phyloP scores from a whole-genome alignment of 768 basidiomycete species.

The Rhodosporidiobolus sp. region DNA sequence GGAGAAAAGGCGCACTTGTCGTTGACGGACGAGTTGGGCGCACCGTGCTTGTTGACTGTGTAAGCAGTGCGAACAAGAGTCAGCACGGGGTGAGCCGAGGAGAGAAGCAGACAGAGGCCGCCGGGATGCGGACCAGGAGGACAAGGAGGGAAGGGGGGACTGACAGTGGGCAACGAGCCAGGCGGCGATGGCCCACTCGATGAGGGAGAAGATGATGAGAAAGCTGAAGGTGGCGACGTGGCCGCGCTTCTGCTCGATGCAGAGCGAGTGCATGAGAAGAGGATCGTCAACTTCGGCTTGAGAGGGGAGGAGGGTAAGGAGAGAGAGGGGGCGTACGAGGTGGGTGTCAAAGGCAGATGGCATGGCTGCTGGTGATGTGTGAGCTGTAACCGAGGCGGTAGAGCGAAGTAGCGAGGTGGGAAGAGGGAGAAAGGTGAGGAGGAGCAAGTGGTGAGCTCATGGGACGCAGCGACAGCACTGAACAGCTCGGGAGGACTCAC shows the following conservation, averaged over 20 bases:
- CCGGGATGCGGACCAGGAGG: no score
- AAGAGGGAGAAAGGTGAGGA: not conserved
- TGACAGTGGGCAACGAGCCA: conserved; percentile 21
- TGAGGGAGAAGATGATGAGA: conserved; percentile 32
- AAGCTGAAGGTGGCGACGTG: conserved; percentile 36
- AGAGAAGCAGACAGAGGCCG: not conserved
- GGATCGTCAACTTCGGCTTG: not conserved
- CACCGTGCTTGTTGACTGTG: conserved; percentile 28
- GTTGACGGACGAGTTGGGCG: conserved; percentile 22
- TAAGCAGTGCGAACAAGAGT: not conserved
- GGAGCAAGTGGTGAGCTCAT: no score
- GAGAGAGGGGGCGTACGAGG: conserved; percentile 7
- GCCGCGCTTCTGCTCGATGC: conserved; percentile 29
- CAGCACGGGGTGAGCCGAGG: not conserved
- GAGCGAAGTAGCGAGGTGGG: not conserved
- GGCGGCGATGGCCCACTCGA: conserved; percentile 30
- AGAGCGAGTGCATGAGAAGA: no score
- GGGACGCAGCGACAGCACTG: no score
- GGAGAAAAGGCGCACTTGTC: conserved; percentile 12
- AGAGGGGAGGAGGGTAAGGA: not conserved
- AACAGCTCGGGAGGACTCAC: no score
- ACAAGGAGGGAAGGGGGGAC: not conserved
- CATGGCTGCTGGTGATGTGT: not conserved
- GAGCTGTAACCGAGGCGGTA: not conserved
- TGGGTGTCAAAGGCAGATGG: not conserved